These are phyloP conservation scores for Suillus subluteus DNA, from an alignment of 768 basidiomycete species.

Conservation along the genomic window DNA sequence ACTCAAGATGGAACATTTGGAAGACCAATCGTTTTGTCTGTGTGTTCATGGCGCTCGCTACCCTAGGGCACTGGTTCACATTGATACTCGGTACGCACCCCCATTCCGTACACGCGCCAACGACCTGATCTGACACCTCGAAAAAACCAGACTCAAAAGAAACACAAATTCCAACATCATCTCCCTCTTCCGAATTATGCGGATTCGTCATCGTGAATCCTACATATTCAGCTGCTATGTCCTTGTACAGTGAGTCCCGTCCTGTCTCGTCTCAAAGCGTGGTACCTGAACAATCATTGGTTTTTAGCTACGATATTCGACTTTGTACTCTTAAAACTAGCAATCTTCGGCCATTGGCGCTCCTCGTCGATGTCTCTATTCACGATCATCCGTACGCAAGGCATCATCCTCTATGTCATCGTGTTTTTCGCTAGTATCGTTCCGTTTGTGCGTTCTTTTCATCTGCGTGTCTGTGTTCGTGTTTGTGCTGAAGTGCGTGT, in stretches of 20 bases:
- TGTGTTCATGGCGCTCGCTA: constrained; percentile 14
- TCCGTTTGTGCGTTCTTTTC: constrained; percentile 3
- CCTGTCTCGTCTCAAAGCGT: not conserved
- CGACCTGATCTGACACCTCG: not conserved
- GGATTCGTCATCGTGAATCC: constrained; percentile 1
- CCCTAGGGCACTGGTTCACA: constrained; percentile 28
- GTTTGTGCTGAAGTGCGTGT: not conserved
- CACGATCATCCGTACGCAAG: constrained; percentile 21
- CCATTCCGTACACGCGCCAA: not conserved
- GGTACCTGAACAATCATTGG: not conserved
- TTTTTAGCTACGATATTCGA: constrained; percentile 25
- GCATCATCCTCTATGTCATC: constrained; percentile 25
- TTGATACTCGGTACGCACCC: constrained; percentile 18
- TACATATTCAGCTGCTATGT: constrained; percentile 7
- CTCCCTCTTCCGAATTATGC: constrained; percentile 11
- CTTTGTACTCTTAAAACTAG: constrained; percentile 21
- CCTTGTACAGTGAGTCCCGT: constrained; percentile 23
- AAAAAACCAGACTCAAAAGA: constrained; percentile 20
- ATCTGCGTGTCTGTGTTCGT: not conserved
- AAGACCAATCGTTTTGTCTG: constrained; percentile 22
- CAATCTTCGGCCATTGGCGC: constrained; percentile 20
- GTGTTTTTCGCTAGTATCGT: constrained; percentile 21
- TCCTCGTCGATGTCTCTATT: constrained; percentile 14
- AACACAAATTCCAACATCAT: constrained; percentile 3
- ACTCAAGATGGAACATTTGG: constrained; percentile 33